phyloP scores from a whole-genome alignment of 2,329 filamentous ascomycete genomes.

The Aureobasidium zeae region DNA sequence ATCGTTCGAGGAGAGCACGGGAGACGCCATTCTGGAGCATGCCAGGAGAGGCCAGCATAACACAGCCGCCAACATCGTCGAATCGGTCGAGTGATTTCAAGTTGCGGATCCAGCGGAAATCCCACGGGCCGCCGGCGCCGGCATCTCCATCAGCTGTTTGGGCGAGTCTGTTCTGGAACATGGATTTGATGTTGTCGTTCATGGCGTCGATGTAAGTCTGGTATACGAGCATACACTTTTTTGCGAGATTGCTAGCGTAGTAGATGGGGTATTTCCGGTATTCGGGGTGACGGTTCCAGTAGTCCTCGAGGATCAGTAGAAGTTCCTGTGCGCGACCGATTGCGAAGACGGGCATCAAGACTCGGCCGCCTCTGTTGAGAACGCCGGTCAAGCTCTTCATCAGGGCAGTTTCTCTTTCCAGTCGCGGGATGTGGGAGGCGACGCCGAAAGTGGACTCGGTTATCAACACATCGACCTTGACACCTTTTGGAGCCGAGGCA shows the following conservation, averaged over 20 bases:
- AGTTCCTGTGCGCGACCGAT: slow-evolving; percentile 89
- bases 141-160: slow-evolving; percentile 66
- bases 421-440: slow-evolving; percentile 79
- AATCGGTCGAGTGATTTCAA: slow-evolving; percentile 90
- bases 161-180: slow-evolving; percentile 88
- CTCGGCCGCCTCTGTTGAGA: slow-evolving; percentile 82
- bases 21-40: slow-evolving; percentile 98
- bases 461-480: slow-evolving; percentile 93
- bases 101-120: slow-evolving; percentile 88
- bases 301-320: slow-evolving; percentile 89
- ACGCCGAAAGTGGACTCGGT: slow-evolving; percentile 97
- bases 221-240: slow-evolving; percentile 97
- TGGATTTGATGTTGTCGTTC: slow-evolving; percentile 97
- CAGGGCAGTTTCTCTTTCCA: slow-evolving; percentile 83
- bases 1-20: slow-evolving; percentile 82
- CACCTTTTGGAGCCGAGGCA: slow-evolving; percentile 74
- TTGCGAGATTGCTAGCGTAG: slow-evolving; percentile 88
- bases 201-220: slow-evolving; percentile 97
- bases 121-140: slow-evolving; percentile 62
- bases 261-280: slow-evolving; percentile 91
- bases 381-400: slow-evolving; percentile 94
- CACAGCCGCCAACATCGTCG: slow-evolving; percentile 88
- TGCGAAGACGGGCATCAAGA: slow-evolving; percentile 90
- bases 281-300: slow-evolving; percentile 84
- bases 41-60: slow-evolving; percentile 95